Evolutionary conservation across 768 basidiomycete species (phyloP).

Genomic region (Amylocystis lapponica): DNA sequence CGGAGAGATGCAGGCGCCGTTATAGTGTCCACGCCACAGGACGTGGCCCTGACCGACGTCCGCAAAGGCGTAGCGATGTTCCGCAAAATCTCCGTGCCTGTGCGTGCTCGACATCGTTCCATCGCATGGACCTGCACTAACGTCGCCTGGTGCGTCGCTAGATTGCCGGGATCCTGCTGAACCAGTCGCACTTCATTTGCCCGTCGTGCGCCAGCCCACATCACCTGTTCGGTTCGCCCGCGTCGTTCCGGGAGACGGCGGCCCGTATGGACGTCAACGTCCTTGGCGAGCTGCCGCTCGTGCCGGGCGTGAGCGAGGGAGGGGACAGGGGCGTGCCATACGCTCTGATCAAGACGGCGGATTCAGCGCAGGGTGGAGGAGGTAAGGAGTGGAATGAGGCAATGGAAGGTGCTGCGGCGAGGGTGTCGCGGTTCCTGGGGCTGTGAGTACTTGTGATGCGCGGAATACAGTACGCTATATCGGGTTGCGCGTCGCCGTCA

Average conservation of each 20-base stretch:
- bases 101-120: conserved; percentile 30
- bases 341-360: conserved; percentile 16
- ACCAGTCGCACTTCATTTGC: conserved; percentile 82
- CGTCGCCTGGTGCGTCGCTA: conserved; percentile 24
- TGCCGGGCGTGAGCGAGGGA: conserved; percentile 62
- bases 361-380: conserved; percentile 2
- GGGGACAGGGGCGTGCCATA: conserved; percentile 69
- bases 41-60: conserved; percentile 87
- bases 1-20: conserved; percentile 59
- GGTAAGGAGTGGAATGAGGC: conserved; percentile 18
- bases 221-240: conserved; percentile 66
- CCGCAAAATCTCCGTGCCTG: conserved; percentile 81
- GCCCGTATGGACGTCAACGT: conserved; percentile 51
- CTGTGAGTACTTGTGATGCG: too few species aligned
- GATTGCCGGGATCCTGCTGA: conserved; percentile 85
- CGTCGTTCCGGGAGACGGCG: conserved; percentile 56
- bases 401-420: conserved; percentile 25
- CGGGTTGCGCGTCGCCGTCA: too few species aligned
- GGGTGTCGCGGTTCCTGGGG: conserved; percentile 25
- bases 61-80: conserved; percentile 93
- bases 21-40: conserved; percentile 94
- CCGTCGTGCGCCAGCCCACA: conserved; percentile 61
- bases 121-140: background rate
- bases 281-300: conserved; percentile 79
- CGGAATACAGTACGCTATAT: too few species aligned